These are phyloP conservation scores for Viola pubescens DNA, from an alignment of 441 rosid species.

Conservation along the genomic window DNA sequence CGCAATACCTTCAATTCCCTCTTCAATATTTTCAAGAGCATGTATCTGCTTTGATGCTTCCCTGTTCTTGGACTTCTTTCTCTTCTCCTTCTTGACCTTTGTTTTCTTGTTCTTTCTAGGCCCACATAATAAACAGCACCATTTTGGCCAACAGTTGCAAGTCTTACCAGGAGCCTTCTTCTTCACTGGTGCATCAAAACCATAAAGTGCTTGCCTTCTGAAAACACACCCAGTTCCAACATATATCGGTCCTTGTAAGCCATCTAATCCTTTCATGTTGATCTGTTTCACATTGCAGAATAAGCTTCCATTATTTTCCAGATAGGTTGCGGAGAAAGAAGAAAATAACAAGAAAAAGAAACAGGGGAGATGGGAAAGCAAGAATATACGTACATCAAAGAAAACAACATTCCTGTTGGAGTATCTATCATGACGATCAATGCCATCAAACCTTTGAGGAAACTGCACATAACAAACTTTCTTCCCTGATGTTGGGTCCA, in stretches of 20 bases:
- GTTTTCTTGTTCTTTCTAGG: conserved; percentile 49
- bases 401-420: conserved; percentile 89
- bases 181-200: conserved; percentile 75
- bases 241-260: conserved; percentile 93
- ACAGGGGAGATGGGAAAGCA: neutral
- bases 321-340: neutral
- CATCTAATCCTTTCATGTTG: conserved; percentile 97
- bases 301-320: neutral
- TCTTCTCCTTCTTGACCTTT: conserved; percentile 42
- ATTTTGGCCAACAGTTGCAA: conserved; percentile 89
- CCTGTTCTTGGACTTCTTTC: conserved; percentile 38
- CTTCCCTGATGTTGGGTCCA: conserved; percentile 88
- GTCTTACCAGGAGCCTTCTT: conserved; percentile 75
- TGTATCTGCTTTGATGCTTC: conserved; percentile 68
- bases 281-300: conserved; percentile 39
- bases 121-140: conserved; percentile 60
- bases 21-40: conserved; percentile 75
- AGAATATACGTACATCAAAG: conserved; percentile 63
- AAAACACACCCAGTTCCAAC: conserved; percentile 97
- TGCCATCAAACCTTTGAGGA: conserved; percentile 95
- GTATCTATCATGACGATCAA: conserved; percentile 81
- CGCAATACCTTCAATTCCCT: conserved; percentile 59
- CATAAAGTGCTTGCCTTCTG: conserved; percentile 90
- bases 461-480: conserved; percentile 88
- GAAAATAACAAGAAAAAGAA: neutral